These are phyloP conservation scores for Aspergillus steynii DNA, from an alignment of 495 filamentous ascomycete genomes.

Conservation along the genomic window DNA sequence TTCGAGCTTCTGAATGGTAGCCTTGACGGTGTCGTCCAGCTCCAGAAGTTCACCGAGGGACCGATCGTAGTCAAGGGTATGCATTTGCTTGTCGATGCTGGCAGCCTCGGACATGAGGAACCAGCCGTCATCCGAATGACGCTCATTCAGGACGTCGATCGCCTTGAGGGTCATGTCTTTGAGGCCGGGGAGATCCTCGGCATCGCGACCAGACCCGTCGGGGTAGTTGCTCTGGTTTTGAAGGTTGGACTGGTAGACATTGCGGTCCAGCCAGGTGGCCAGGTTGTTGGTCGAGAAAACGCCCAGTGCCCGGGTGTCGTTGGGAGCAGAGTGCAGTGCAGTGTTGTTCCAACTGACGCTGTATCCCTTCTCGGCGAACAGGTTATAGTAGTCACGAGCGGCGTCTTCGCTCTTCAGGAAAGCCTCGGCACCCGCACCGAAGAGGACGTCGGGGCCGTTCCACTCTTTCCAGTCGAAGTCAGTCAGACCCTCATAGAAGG, in stretches of 20 bases:
- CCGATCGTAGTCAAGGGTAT: slow-evolving; percentile 72
- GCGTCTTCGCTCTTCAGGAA: slow-evolving; percentile 49
- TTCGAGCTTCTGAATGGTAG: slow-evolving; percentile 63
- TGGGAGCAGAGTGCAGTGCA: slow-evolving; percentile 50
- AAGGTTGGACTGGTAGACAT: slow-evolving; percentile 66
- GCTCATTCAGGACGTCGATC: slow-evolving; percentile 64
- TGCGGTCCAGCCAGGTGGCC: slow-evolving; percentile 71
- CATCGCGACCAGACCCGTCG: slow-evolving; percentile 54
- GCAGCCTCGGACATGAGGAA: slow-evolving; percentile 78
- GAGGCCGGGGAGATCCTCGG: slow-evolving; percentile 67
- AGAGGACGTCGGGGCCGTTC: slow-evolving; percentile 68
- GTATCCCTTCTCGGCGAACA: slow-evolving; percentile 66
- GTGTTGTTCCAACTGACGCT: slow-evolving; percentile 67
- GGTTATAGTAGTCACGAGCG: slow-evolving; percentile 65
- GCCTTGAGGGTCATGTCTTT: slow-evolving; percentile 84
- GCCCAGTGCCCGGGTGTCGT: slow-evolving; percentile 59
- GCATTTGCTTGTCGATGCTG: slow-evolving; percentile 81
- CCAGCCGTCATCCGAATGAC: slow-evolving; percentile 64
- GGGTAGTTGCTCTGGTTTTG: slow-evolving; percentile 60
- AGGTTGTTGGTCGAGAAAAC: slow-evolving; percentile 68
- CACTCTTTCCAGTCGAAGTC: slow-evolving; percentile 68
- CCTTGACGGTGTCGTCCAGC: slow-evolving; percentile 71
- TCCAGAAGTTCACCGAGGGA: slow-evolving; percentile 74
- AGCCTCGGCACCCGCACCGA: slow-evolving; percentile 72
- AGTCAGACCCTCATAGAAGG: slow-evolving; percentile 55